These are phyloP conservation scores for Aspergillus ochraceoroseus DNA, from an alignment of 2,329 filamentous ascomycete genomes.

Conservation along the genomic window DNA sequence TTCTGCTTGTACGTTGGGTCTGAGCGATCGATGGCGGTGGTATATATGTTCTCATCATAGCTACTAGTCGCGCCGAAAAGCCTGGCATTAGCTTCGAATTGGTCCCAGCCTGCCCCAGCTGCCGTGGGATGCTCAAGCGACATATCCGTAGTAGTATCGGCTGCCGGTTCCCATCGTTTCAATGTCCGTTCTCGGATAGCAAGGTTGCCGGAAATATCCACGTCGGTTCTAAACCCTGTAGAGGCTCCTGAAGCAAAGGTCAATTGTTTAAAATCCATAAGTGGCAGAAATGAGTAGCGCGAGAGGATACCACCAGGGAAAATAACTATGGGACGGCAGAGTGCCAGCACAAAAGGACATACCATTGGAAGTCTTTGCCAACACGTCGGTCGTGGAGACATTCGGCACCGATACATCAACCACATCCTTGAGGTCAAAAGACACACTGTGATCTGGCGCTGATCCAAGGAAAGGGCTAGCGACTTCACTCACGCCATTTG, in stretches of 20 bases:
- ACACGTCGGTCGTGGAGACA: conserved; percentile 50
- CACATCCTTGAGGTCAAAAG: conserved; percentile 59
- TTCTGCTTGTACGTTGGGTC: conserved; percentile 77
- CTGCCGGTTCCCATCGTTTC: conserved; percentile 73
- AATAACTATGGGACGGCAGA: background rate
- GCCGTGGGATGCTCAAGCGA: conserved; percentile 61
- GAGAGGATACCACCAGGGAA: background rate
- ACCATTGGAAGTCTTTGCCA: conserved; percentile 56
- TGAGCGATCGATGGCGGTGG: conserved; percentile 78
- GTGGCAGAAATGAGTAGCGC: background rate
- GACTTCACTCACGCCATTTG: conserved; percentile 43
- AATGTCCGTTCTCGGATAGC: conserved; percentile 67
- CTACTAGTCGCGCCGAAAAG: conserved; percentile 83
- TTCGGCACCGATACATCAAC: conserved; percentile 53
- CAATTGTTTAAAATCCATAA: conserved; percentile 1
- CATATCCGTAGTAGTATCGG: conserved; percentile 58
- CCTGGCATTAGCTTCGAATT: conserved; percentile 84
- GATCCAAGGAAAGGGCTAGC: conserved; percentile 41
- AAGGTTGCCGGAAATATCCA: conserved; percentile 74
- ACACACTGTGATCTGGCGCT: conserved; percentile 50
- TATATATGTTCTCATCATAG: conserved; percentile 94
- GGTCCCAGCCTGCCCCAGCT: conserved; percentile 66
- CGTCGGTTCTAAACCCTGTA: conserved; percentile 74
- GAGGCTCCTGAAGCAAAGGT: conserved; percentile 53
- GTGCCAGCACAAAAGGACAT: conserved; percentile 15